These are phyloP conservation scores for Ophiostoma fasciatum DNA, from an alignment of 2,329 filamentous ascomycete species.

Conservation along the genomic window DNA sequence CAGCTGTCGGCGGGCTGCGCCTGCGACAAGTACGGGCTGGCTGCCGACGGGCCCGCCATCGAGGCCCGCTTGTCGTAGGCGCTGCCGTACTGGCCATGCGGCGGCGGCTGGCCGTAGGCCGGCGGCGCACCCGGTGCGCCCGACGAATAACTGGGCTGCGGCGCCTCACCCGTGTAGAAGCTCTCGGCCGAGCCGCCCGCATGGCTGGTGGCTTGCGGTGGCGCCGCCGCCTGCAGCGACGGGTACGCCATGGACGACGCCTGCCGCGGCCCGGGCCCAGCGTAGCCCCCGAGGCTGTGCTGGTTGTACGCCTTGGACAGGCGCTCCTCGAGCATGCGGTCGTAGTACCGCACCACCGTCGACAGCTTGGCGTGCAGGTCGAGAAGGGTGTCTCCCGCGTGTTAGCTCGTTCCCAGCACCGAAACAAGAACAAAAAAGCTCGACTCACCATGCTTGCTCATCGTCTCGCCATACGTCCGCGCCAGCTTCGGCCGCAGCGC, in stretches of 20 bases:
- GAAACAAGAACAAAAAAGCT: slow-evolving; percentile 23
- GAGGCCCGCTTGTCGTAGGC: slow-evolving; percentile 29
- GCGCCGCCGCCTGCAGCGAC: slow-evolving; percentile 48
- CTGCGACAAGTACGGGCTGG: slow-evolving; percentile 28
- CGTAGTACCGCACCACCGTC: slow-evolving; percentile 93
- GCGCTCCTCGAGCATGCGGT: slow-evolving; percentile 92
- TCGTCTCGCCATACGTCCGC: slow-evolving; percentile 91
- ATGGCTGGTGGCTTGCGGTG: slow-evolving; percentile 22
- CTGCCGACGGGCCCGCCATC: slow-evolving; percentile 22
- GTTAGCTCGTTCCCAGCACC: neutral
- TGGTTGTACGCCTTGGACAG: slow-evolving; percentile 86
- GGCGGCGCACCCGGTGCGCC: no score
- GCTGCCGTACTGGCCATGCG: slow-evolving; percentile 26
- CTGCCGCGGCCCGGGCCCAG: slow-evolving; percentile 35
- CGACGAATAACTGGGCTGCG: no score
- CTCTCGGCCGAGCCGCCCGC: slow-evolving; percentile 47
- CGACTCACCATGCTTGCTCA: slow-evolving; percentile 99
- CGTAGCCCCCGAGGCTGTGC: slow-evolving; percentile 54
- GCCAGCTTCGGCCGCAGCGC: slow-evolving; percentile 83
- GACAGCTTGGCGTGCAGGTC: slow-evolving; percentile 92
- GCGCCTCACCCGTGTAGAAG: slow-evolving; percentile 58
- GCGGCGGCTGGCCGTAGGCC: slow-evolving; percentile 34
- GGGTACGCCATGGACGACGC: slow-evolving; percentile 56
- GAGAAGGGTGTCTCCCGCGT: slow-evolving; percentile 60
- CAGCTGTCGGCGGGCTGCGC: slow-evolving; percentile 38